Conservation (phyloP, 129 eudicot species). For the Tagetes erecta region DNA sequence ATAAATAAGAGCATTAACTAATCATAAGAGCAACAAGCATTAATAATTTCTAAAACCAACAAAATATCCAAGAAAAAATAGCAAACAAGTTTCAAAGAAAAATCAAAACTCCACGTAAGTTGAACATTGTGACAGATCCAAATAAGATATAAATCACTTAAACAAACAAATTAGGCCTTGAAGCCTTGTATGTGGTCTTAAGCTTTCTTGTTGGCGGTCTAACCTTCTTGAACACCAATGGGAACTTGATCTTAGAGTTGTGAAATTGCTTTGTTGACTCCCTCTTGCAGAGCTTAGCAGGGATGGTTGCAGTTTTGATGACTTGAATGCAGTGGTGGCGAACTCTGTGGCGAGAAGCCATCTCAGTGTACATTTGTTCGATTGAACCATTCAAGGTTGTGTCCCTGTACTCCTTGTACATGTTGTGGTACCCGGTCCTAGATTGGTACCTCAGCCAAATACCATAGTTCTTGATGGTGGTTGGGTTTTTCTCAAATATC, state of each 20-base stretch:
- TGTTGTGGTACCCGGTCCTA: conserved; percentile 89
- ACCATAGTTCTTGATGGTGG: conserved; percentile 86
- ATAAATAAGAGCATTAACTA: conserved; percentile 21
- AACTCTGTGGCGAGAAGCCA: conserved; percentile 97
- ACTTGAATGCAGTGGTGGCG: conserved; percentile 86
- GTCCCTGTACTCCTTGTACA: conserved; percentile 97
- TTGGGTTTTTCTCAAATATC: conserved; percentile 90
- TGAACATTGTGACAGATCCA: conserved; percentile 20
- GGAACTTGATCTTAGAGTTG: conserved; percentile 85
- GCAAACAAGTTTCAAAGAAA: conserved; percentile 21
- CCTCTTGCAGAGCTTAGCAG: conserved; percentile 93
- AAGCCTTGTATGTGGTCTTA: conserved; percentile 95
- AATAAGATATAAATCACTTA: conserved; percentile 28
- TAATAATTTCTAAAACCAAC: conserved; percentile 25
- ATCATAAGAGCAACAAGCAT: conserved; percentile 3
- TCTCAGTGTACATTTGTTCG: conserved; percentile 96
- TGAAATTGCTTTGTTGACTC: conserved; percentile 93
- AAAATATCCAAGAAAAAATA: conserved; percentile 32
- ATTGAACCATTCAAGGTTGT: conserved; percentile 78
- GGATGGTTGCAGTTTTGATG: conserved; percentile 90
- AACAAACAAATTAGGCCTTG: conserved; percentile 87
- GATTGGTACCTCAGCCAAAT: conserved; percentile 93
- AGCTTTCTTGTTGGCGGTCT: conserved; percentile 91
- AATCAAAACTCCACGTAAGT: conserved; percentile 33
- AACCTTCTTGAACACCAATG: conserved; percentile 77